phyloP scores from a whole-genome alignment of 2,329 filamentous ascomycete genomes.

The Colletotrichum orchidophilum region DNA sequence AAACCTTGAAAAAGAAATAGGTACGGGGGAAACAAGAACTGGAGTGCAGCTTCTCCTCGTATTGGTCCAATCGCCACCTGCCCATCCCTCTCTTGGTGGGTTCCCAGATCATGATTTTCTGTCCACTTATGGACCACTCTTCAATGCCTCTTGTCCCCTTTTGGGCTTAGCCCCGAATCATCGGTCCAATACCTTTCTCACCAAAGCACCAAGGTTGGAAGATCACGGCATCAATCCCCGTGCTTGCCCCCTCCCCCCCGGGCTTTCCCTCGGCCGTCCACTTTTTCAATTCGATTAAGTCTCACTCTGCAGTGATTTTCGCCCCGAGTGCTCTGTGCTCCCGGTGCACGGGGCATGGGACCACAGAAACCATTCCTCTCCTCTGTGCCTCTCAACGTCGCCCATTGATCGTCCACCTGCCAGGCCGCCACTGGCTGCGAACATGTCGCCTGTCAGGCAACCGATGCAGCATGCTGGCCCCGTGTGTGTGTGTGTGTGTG shows the following conservation, averaged over 20 bases:
- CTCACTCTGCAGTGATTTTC: constrained; percentile 30
- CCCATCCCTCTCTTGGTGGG: not conserved
- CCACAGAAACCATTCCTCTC: not conserved
- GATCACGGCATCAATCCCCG: not conserved
- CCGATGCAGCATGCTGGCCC: not conserved
- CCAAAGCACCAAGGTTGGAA: not conserved
- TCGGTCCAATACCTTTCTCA: not conserved
- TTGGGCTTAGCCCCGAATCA: not conserved
- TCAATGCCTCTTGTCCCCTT: not conserved
- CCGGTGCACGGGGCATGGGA: constrained; percentile 4
- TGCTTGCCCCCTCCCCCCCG: not conserved
- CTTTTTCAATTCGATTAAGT: constrained; percentile 32
- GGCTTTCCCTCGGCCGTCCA: not conserved
- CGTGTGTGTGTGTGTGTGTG: too few relatives aligned
- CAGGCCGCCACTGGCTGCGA: too few relatives aligned
- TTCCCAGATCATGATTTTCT: not conserved
- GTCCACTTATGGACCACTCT: not conserved
- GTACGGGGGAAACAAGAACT: not conserved
- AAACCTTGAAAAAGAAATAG: not conserved
- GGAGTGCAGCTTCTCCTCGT: not conserved
- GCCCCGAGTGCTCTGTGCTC: constrained; percentile 1
- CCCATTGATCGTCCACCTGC: not conserved
- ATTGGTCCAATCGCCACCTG: not conserved
- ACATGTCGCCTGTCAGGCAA: not conserved
- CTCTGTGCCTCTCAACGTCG: constrained; percentile 8